Conservation (phyloP, 495 filamentous ascomycete genomes). For the Lasiosphaeria ovina region DNA sequence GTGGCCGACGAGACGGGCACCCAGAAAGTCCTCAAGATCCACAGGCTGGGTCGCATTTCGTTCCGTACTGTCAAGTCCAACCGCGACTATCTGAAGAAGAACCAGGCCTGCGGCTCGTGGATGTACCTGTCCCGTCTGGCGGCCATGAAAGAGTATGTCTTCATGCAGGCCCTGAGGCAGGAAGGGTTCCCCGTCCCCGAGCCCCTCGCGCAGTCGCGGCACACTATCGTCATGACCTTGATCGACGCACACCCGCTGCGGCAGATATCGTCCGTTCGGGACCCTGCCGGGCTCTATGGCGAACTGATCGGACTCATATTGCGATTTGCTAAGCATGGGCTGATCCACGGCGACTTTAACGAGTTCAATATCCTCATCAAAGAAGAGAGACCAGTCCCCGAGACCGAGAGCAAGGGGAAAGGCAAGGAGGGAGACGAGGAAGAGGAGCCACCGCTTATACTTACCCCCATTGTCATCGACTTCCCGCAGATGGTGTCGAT, state of each 20-base stretch:
- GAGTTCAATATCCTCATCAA: conserved; percentile 97
- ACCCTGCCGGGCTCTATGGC: conserved; percentile 78
- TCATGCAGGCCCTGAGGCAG: conserved; percentile 80
- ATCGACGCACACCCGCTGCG: conserved; percentile 87
- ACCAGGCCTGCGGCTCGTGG: conserved; percentile 72
- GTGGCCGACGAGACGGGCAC: conserved; percentile 66
- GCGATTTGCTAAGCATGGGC: conserved; percentile 75
- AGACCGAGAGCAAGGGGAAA: conserved; percentile 11
- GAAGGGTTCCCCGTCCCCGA: conserved; percentile 87
- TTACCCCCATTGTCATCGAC: conserved; percentile 83
- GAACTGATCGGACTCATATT: conserved; percentile 87
- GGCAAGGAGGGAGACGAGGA: conserved; percentile 19
- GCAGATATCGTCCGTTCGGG: conserved; percentile 73
- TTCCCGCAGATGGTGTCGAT: conserved; percentile 99
- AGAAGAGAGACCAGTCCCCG: conserved; percentile 50
- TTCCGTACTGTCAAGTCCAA: conserved; percentile 95
- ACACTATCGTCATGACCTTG: conserved; percentile 93
- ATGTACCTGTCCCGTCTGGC: conserved; percentile 96
- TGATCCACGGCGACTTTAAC: conserved; percentile 99
- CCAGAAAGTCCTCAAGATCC: conserved; percentile 81
- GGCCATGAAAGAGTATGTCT: conserved; percentile 86
- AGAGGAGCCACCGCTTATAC: conserved; percentile 26
- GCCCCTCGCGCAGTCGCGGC: conserved; percentile 80
- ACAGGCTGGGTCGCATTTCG: conserved; percentile 91
- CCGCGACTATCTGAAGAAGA: conserved; percentile 88